Percentiles rank a stretch among this genome's conserved stretches.
phyloP scores from a whole-genome alignment of 1,139 yeast species.

The Trichomonascaceae sp. region DNA sequence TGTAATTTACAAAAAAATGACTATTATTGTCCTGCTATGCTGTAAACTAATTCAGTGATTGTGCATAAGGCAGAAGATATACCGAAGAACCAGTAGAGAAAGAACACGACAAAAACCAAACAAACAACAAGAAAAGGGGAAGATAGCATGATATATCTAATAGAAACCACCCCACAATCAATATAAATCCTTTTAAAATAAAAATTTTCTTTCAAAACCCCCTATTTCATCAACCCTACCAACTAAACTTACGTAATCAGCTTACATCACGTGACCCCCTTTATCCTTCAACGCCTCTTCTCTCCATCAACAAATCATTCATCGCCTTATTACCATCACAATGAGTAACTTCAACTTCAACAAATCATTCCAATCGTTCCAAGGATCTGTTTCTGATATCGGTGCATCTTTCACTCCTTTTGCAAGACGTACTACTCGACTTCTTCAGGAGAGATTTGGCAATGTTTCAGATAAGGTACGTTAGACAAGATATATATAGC shows the following conservation, averaged over 20 bases:
- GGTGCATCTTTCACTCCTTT: constrained; percentile 46
- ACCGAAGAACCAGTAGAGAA: no score
- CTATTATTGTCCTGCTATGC: no score
- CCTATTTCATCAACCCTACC: no score
- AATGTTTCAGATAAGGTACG: constrained; percentile 59
- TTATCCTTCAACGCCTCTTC: neutral
- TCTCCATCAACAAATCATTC: neutral
- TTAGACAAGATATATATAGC: neutral
- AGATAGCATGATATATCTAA: no score
- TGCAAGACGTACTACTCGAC: constrained; percentile 76
- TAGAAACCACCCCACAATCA: no score
- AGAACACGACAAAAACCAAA: no score
- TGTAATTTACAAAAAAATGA: neutral
- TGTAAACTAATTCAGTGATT: neutral
- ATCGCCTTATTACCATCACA: constrained; percentile 2
- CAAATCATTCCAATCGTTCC: constrained; percentile 34
- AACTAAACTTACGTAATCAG: neutral
- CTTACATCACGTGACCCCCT: neutral
- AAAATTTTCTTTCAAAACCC: no score
- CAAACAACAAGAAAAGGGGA: no score
- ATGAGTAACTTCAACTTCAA: constrained; percentile 35
- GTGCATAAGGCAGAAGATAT: no score
- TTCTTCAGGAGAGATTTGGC: constrained; percentile 75
- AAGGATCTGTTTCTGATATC: constrained; percentile 33
- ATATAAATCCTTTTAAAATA: no score